Percentiles rank a stretch among this genome's conserved stretches.
These are phyloP conservation scores for Aspergillus sparsus DNA, from an alignment of 495 filamentous ascomycete species.

Conservation along the genomic window DNA sequence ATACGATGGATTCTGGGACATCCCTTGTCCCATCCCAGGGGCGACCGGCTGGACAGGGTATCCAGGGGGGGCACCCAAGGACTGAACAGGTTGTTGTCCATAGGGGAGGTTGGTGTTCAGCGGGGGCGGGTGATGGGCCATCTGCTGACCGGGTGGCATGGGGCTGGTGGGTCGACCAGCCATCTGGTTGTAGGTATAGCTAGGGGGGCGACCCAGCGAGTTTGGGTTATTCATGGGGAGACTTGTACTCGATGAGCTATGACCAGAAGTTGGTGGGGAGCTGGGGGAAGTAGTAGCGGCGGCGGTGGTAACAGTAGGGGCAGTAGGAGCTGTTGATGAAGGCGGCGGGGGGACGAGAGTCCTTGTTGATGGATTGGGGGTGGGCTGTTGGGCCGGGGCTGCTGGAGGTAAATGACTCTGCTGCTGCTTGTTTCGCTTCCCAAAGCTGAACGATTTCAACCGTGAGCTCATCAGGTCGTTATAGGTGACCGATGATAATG, in stretches of 20 bases:
- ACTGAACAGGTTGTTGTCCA: constrained; percentile 52
- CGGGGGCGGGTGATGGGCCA: constrained; percentile 69
- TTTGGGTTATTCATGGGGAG: constrained; percentile 53
- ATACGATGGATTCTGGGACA: constrained; percentile 43
- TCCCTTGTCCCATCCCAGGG: constrained; percentile 42
- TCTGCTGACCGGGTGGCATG: constrained; percentile 59
- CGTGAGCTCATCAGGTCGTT: constrained; percentile 55
- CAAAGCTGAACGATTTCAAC: constrained; percentile 50
- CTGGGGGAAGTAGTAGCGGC: constrained; percentile 39
- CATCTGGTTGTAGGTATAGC: constrained; percentile 69
- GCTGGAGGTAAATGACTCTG: constrained; percentile 22
- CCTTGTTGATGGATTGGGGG: constrained; percentile 23
- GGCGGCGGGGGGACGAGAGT: constrained; percentile 36
- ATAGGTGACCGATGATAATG: constrained; percentile 29
- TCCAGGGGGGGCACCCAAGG: constrained; percentile 53
- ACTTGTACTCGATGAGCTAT: constrained; percentile 53
- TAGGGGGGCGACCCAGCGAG: constrained; percentile 63
- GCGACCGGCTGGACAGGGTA: constrained; percentile 51
- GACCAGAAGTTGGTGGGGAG: constrained; percentile 41
- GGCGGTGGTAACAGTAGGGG: constrained; percentile 39
- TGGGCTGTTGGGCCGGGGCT: constrained; percentile 13
- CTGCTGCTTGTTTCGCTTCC: constrained; percentile 48
- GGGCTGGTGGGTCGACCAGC: constrained; percentile 59
- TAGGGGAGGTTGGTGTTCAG: constrained; percentile 66
- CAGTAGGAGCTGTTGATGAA: constrained; percentile 31